Base-by-base conservation (phyloP, 345 rosid genomes). In the Boechera retrofracta region DNA sequence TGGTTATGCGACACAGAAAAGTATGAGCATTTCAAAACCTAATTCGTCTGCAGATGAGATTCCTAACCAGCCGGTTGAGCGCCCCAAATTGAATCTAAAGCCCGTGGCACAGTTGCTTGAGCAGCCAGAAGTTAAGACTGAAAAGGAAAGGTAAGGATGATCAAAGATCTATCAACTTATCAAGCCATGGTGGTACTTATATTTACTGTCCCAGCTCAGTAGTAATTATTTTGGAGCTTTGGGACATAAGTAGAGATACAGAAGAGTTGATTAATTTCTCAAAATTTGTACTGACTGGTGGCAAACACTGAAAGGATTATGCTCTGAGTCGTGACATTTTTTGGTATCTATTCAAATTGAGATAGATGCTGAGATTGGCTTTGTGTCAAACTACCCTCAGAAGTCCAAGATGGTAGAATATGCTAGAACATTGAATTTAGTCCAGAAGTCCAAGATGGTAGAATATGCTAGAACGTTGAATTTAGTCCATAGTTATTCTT, bases 11-110 rank as follows among this genome's bases (percentile, higher is more conserved):
- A 12, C 47, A 38, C 85, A 66, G 75, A 82, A 79, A 48, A 78
- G 55, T 71, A 35, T 63, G 39, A 73, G 72, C 75, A 53, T 70
- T 74, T 64, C 67, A 13, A 87, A 84, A 76, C 77, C 83, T 80
- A 83, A 69, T 74, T 75, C 71, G 35, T 51, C 83, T 72, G 83
- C 71, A 52, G 42, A 39, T 57, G 96, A 90, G 85, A 78, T 65
- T 72, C 79, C 67, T 54, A 87, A 72, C 83, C 91, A 82, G 74
- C 80, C 80, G 47, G 61, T 82, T 10, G 94, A 86, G 72, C 87
- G 89, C 15, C 89, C 84, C 12, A 92, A 87, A 72, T 71, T 92
- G 76, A 83, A 81, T 81, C 80, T 87, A 64, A 90, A 88, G 84
- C 87, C 91, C 4, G 77, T 89, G 52, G 78, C 88, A 10, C 92